A percentile compares a stretch with the other conserved stretches of the same genome.
These are phyloP conservation scores for Orbilia blumenaviensis DNA, from an alignment of 2,329 filamentous ascomycete genomes.

Conservation along the genomic window DNA sequence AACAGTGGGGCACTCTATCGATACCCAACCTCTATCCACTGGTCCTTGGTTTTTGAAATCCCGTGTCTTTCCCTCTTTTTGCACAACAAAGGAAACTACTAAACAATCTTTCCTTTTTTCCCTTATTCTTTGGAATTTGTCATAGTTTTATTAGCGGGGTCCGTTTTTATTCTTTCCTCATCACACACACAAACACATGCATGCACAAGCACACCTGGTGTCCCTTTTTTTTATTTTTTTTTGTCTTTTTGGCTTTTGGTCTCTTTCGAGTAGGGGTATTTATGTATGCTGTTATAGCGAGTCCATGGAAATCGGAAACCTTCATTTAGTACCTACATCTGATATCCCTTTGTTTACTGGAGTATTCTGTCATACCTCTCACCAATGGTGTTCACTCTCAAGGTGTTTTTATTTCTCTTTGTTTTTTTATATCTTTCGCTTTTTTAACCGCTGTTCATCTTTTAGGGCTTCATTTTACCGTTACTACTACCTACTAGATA, in stretches of 20 bases:
- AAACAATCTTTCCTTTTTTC: neutral
- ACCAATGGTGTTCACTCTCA: no score
- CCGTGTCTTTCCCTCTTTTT: neutral
- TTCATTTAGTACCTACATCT: neutral
- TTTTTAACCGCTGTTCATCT: neutral
- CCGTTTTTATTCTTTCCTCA: neutral
- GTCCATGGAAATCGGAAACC: neutral
- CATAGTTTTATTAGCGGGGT: slow-evolving; percentile 37
- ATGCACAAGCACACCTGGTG: neutral
- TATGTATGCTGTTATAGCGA: neutral
- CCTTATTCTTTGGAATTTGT: slow-evolving; percentile 17
- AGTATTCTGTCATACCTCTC: neutral
- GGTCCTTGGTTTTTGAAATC: neutral
- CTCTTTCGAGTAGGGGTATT: neutral
- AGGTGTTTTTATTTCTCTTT: neutral
- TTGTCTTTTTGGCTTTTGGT: neutral
- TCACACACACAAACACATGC: neutral
- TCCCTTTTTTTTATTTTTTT: neutral
- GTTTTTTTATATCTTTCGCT: neutral
- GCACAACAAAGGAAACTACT: neutral
- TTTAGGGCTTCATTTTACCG: neutral
- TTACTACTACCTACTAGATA: neutral
- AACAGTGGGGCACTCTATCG: neutral
- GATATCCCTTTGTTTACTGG: neutral
- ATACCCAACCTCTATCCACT: neutral